phyloP scores from a whole-genome alignment of 768 basidiomycete genomes.

The Agaricus subrufescens region DNA sequence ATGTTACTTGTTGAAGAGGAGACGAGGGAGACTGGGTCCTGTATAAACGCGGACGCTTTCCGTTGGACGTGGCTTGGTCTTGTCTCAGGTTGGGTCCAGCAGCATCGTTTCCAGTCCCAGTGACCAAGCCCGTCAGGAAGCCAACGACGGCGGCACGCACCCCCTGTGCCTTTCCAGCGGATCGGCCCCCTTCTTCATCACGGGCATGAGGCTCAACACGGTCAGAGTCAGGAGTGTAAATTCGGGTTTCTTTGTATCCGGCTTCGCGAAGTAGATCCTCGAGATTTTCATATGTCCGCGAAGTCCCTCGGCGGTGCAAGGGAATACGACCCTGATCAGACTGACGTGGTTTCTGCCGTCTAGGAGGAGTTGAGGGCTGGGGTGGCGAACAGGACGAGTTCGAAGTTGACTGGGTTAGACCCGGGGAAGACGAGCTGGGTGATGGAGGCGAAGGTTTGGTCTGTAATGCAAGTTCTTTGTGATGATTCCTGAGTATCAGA shows the following conservation, averaged over 20 bases:
- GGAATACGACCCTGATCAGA: conserved; percentile 67
- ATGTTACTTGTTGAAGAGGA: conserved; percentile 19
- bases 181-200: conserved; percentile 19
- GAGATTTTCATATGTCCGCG: conserved; percentile 75
- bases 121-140: conserved; percentile 62
- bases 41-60: neutral
- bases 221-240: conserved; percentile 83
- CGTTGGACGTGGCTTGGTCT: conserved; percentile 6
- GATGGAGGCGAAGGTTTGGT: conserved; percentile 16
- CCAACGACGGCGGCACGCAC: conserved; percentile 62
- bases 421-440: conserved; percentile 32
- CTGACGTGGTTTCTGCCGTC: conserved; percentile 42
- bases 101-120: neutral
- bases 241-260: conserved; percentile 88
- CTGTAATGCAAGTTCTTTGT: neutral
- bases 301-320: conserved; percentile 73
- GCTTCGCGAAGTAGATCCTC: conserved; percentile 85
- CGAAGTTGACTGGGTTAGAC: conserved; percentile 36
- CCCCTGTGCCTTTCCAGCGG: conserved; percentile 29
- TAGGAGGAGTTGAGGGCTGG: conserved; percentile 38
- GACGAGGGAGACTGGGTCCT: conserved; percentile 19
- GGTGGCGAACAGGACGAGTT: conserved; percentile 38
- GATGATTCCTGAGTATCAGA: neutral
- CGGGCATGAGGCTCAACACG: conserved; percentile 30
- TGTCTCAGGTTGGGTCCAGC: neutral